A percentile compares a stretch with the other conserved stretches of the same genome.
These are phyloP conservation scores for Aureobasidium namibiae DNA, from an alignment of 2,329 filamentous ascomycete genomes.

Conservation along the genomic window DNA sequence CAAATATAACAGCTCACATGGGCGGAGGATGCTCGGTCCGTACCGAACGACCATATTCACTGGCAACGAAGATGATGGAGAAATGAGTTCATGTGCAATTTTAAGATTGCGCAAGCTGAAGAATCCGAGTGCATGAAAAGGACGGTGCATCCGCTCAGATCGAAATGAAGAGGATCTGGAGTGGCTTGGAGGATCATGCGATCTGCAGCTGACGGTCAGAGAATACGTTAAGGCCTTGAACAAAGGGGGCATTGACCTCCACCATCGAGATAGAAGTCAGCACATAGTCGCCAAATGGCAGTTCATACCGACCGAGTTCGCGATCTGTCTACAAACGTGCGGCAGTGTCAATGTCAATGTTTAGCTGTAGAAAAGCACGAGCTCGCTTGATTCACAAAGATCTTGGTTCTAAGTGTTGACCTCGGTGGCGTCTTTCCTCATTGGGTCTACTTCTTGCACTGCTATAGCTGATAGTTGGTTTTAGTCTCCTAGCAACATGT, in stretches of 20 bases:
- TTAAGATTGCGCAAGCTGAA: neutral
- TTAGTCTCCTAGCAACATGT: neutral
- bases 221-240: neutral
- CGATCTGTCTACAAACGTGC: neutral
- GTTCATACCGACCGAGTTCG: neutral
- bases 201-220: neutral
- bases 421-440: neutral
- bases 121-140: neutral
- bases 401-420: neutral
- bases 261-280: neutral
- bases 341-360: neutral
- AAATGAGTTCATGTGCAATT: neutral
- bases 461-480: neutral
- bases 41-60: neutral
- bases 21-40: constrained; percentile 3
- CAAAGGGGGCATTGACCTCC: neutral
- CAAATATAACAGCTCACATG: neutral
- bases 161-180: neutral
- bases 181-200: constrained; percentile 4
- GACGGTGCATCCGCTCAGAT: neutral
- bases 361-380: neutral
- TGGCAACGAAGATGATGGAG: neutral
- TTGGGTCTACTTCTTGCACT: neutral
- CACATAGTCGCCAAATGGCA: neutral
- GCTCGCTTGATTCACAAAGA: neutral